These are phyloP conservation scores for Borovskyia barvae DNA, from an alignment of 208 protist genomes.

Conservation along the genomic window DNA sequence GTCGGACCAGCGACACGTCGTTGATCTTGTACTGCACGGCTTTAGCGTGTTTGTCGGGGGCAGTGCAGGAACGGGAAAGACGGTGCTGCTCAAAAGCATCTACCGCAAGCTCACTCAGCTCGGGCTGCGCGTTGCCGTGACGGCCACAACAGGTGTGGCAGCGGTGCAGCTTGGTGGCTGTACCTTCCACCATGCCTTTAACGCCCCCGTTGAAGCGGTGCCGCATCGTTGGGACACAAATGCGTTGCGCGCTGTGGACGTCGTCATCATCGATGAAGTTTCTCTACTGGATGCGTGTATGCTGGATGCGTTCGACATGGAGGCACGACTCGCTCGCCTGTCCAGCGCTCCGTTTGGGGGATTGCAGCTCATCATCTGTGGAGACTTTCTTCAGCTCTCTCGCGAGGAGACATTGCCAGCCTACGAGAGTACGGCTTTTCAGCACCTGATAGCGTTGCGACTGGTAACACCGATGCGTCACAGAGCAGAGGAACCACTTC, in stretches of 20 bases:
- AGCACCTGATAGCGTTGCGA: slow-evolving; percentile 48
- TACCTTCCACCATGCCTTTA: slow-evolving; percentile 90
- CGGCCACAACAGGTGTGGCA: slow-evolving; percentile 88
- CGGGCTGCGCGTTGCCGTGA: slow-evolving; percentile 84
- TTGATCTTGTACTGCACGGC: slow-evolving; percentile 60
- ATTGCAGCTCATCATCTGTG: slow-evolving; percentile 89
- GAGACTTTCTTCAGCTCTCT: slow-evolving; percentile 92
- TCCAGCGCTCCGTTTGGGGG: slow-evolving; percentile 78
- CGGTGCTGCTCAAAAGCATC: slow-evolving; percentile 81
- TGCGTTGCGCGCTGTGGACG: slow-evolving; percentile 82
- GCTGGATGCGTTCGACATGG: slow-evolving; percentile 85
- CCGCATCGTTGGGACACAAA: slow-evolving; percentile 67
- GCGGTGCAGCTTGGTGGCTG: slow-evolving; percentile 88
- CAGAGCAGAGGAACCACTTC: slow-evolving; percentile 43
- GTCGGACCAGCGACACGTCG: slow-evolving; percentile 64
- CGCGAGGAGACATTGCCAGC: slow-evolving; percentile 37
- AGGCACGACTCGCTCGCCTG: slow-evolving; percentile 75
- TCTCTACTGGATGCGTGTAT: slow-evolving; percentile 79
- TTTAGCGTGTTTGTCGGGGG: slow-evolving; percentile 84
- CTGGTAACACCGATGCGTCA: slow-evolving; percentile 87
- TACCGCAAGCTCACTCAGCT: slow-evolving; percentile 49
- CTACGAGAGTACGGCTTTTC: slow-evolving; percentile 61
- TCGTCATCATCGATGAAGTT: slow-evolving; percentile 92
- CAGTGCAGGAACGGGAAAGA: slow-evolving; percentile 90
- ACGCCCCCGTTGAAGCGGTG: slow-evolving; percentile 38